Conservation (phyloP, 306 rosid genomes). For the Delonix regia region DNA sequence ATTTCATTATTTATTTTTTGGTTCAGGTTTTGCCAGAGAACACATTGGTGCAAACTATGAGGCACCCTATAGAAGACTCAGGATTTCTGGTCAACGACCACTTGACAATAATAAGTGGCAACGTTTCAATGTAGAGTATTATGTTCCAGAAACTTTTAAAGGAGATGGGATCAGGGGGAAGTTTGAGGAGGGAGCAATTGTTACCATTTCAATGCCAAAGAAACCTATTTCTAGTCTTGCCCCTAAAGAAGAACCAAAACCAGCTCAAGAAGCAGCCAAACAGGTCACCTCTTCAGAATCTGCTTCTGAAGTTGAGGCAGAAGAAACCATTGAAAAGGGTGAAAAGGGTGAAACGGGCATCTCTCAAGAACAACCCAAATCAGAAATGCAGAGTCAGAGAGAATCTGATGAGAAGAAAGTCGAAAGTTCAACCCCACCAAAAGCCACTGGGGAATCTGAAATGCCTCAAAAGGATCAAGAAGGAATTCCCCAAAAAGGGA, state of each 20-base stretch:
- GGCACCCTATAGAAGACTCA: neutral
- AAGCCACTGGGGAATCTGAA: conserved; percentile 21
- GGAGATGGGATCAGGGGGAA: conserved; percentile 6
- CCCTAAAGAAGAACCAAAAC: neutral
- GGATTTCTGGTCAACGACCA: neutral
- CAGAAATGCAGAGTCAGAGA: conserved; percentile 15
- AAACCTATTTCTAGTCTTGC: conserved; percentile 18
- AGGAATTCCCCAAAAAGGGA: neutral
- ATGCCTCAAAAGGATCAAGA: conserved; percentile 16
- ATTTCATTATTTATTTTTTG: neutral
- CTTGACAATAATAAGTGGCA: neutral
- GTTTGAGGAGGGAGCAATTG: conserved; percentile 29
- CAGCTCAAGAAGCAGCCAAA: conserved; percentile 23
- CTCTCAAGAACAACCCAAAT: conserved; percentile 14
- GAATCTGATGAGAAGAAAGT: neutral
- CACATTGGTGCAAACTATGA: neutral
- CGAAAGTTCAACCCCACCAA: neutral
- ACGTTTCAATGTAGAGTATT: neutral
- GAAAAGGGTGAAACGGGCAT: neutral
- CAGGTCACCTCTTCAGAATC: conserved; percentile 18
- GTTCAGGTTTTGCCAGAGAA: neutral
- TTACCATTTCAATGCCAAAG: conserved; percentile 38
- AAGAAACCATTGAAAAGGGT: neutral
- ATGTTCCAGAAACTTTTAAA: neutral
- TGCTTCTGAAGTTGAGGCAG: neutral